A percentile compares a stretch with the other conserved stretches of the same genome.
phyloP scores from a whole-genome alignment of 129 eudicot species.

The Flaveria linearis region DNA sequence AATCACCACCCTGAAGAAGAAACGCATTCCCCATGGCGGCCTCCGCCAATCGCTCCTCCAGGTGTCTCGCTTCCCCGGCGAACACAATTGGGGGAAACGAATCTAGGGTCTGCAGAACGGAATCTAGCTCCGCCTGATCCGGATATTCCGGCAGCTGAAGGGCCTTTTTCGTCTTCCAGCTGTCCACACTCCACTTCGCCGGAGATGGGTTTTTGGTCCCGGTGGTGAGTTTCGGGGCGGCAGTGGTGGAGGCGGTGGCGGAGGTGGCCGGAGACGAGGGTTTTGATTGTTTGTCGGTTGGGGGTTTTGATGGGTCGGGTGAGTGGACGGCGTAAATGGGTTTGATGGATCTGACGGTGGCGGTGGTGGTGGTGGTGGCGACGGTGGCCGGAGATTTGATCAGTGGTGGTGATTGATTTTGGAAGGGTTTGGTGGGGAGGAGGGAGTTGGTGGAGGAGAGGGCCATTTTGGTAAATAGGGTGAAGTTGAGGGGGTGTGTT shows the following conservation, averaged over 20 bases:
- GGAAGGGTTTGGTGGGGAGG: conserved; percentile 48
- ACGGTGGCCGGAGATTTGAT: conserved; percentile 39
- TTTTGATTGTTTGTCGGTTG: conserved; percentile 32
- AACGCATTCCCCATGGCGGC: conserved; percentile 94
- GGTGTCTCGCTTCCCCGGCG: conserved; percentile 85
- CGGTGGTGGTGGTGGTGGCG: conserved; percentile 37
- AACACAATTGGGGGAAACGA: conserved; percentile 91
- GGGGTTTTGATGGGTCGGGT: conserved; percentile 55
- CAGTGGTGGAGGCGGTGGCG: conserved; percentile 44
- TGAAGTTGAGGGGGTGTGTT: conserved; percentile 10
- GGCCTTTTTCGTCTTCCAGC: conserved; percentile 89
- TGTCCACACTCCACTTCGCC: conserved; percentile 60
- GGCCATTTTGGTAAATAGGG: conserved; percentile 29
- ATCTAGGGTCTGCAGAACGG: conserved; percentile 73
- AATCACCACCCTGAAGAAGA: conserved; percentile 89
- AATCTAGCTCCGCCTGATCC: conserved; percentile 55
- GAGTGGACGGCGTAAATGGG: conserved; percentile 76
- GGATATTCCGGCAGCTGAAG: conserved; percentile 88
- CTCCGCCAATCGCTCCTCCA: conserved; percentile 78
- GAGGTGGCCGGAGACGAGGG: conserved; percentile 41
- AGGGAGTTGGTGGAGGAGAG: conserved; percentile 42
- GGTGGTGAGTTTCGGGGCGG: conserved; percentile 29
- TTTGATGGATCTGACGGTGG: conserved; percentile 32
- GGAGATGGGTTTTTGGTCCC: conserved; percentile 9
- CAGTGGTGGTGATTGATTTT: conserved; percentile 34